Evolutionary conservation across 2,329 filamentous ascomycete genomes (phyloP).

Genomic region (Knoxdaviesia proteae): DNA sequence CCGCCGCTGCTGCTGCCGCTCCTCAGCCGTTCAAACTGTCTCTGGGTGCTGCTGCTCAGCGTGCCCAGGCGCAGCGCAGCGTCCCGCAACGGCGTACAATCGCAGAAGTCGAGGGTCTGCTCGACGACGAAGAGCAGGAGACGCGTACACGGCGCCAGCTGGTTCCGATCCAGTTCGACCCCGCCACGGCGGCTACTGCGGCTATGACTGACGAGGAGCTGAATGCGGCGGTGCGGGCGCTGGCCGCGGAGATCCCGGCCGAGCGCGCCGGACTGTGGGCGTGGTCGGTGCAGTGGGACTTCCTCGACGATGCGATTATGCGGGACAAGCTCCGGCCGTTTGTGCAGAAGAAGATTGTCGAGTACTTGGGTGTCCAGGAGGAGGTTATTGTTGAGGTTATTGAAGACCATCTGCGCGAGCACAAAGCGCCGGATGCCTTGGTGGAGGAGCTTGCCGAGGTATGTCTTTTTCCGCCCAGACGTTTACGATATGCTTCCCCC

Average conservation of each 20-base stretch:
- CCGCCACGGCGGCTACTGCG: slow-evolving; percentile 35
- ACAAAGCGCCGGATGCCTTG: slow-evolving; percentile 55
- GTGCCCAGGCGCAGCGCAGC: slow-evolving; percentile 32
- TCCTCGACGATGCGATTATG: slow-evolving; percentile 62
- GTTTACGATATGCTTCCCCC: background rate
- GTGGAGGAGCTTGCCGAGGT: slow-evolving; percentile 73
- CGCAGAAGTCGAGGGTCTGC: slow-evolving; percentile 78
- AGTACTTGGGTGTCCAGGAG: slow-evolving; percentile 90
- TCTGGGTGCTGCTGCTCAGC: slow-evolving; percentile 72
- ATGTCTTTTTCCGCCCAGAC: slow-evolving; percentile 16
- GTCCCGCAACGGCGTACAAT: slow-evolving; percentile 53
- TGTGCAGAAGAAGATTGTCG: slow-evolving; percentile 94
- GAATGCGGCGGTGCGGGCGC: slow-evolving; percentile 55
- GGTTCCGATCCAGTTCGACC: slow-evolving; percentile 66
- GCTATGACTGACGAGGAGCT: slow-evolving; percentile 73
- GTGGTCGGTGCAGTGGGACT: slow-evolving; percentile 89
- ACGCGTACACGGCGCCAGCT: slow-evolving; percentile 50
- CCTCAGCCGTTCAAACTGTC: slow-evolving; percentile 82
- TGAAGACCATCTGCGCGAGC: slow-evolving; percentile 62
- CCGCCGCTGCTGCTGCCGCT: slow-evolving; percentile 19
- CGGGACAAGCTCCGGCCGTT: slow-evolving; percentile 79
- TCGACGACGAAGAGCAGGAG: slow-evolving; percentile 87
- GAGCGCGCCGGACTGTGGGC: slow-evolving; percentile 73
- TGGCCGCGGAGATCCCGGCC: slow-evolving; percentile 78
- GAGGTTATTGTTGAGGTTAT: slow-evolving; percentile 88